phyloP scores from a whole-genome alignment of 2,329 filamentous ascomycete species.

The Davidsoniella eucalypti region DNA sequence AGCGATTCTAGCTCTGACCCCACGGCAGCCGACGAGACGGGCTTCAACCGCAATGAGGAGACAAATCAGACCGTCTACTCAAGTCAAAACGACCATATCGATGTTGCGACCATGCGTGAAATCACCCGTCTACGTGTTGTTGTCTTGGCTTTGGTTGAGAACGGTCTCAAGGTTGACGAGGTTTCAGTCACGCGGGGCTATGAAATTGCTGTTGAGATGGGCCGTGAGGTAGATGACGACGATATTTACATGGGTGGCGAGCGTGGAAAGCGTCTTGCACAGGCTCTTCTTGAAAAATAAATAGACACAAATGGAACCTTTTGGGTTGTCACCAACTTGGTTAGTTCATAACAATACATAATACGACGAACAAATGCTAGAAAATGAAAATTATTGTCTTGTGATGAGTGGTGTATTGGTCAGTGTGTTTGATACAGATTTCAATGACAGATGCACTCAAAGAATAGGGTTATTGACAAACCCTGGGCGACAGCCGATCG shows the following conservation, averaged over 20 bases:
- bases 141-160: constrained; percentile 67
- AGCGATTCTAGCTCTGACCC: constrained; percentile 39
- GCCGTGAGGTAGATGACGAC: constrained; percentile 41
- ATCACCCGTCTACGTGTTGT: constrained; percentile 73
- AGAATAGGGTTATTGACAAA: too few species aligned
- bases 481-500: too few species aligned
- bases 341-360: too few species aligned
- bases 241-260: constrained; percentile 45
- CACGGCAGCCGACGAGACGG: constrained; percentile 37
- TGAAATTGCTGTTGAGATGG: constrained; percentile 61
- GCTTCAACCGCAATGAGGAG: constrained; percentile 81
- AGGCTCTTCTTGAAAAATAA: constrained; percentile 16
- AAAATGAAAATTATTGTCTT: too few species aligned
- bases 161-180: constrained; percentile 74
- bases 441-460: too few species aligned
- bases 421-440: too few species aligned
- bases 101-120: constrained; percentile 62
- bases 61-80: constrained; percentile 75
- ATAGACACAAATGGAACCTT: too few species aligned
- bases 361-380: too few species aligned
- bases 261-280: constrained; percentile 33
- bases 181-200: constrained; percentile 74
- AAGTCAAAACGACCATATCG: constrained; percentile 81
- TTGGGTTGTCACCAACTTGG: too few species aligned
- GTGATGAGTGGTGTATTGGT: too few species aligned